Conservation (phyloP, 2,329 filamentous ascomycete species). For the Kalaharituber pfeilii region DNA sequence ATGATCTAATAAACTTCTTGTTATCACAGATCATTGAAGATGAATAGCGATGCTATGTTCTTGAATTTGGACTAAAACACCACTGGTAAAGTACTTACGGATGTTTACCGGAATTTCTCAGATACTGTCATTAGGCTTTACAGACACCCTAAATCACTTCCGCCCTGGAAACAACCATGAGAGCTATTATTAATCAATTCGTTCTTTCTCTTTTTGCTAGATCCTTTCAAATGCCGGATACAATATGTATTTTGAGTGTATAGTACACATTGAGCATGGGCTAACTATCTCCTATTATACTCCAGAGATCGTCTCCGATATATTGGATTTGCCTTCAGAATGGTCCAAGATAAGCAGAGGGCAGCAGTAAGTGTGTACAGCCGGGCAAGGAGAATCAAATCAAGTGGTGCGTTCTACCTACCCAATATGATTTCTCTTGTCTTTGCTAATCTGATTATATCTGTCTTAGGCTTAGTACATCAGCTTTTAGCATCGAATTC, state of each 20-base stretch:
- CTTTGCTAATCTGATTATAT: constrained; percentile 11
- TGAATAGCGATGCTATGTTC: constrained; percentile 71
- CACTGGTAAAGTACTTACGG: constrained; percentile 47
- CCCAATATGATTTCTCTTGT: constrained; percentile 4
- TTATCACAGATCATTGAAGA: constrained; percentile 54
- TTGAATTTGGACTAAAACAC: constrained; percentile 67
- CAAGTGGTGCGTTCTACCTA: constrained; percentile 5
- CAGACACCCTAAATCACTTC: constrained; percentile 33
- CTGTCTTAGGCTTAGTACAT: constrained; percentile 44
- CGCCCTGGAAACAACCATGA: constrained; percentile 37
- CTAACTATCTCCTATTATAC: no score
- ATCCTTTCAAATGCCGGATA: no score
- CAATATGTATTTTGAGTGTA: no score
- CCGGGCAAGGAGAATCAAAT: not conserved
- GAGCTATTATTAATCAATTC: constrained; percentile 28
- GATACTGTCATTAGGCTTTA: constrained; percentile 63
- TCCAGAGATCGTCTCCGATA: constrained; percentile 41
- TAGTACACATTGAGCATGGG: no score
- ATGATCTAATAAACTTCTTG: no score
- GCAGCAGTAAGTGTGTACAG: not conserved
- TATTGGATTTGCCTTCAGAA: constrained; percentile 46
- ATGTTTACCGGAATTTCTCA: constrained; percentile 54
- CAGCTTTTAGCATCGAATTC: constrained; percentile 54
- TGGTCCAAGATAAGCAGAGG: constrained; percentile 39
- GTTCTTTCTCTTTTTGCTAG: no score